These are phyloP conservation scores for Sphaerobolus stellatus DNA, from an alignment of 1,284 basidiomycete genomes.

Conservation along the genomic window DNA sequence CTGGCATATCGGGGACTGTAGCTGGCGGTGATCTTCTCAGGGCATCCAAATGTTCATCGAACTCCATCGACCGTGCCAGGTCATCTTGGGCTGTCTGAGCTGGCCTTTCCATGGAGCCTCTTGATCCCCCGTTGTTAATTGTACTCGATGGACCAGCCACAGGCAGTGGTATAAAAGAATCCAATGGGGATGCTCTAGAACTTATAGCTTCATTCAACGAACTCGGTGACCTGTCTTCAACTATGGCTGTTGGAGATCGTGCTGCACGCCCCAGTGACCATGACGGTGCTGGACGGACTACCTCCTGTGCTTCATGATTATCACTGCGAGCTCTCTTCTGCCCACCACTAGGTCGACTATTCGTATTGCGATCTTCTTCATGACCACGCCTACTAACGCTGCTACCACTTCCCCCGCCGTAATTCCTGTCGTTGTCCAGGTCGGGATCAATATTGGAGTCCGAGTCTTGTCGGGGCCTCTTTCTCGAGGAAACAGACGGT, in stretches of 20 bases:
- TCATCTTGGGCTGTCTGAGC: constrained; percentile 6
- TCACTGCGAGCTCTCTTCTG: constrained; percentile 8
- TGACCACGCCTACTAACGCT: constrained; percentile 5
- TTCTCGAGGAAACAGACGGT: neutral
- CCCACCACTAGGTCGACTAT: constrained; percentile 3
- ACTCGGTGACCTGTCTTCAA: too few relatives aligned
- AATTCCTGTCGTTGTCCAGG: constrained; percentile 8
- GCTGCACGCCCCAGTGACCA: too few relatives aligned
- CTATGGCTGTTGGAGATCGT: too few relatives aligned
- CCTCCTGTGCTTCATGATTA: constrained; percentile 7
- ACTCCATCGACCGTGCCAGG: constrained; percentile 12
- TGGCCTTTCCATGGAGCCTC: neutral
- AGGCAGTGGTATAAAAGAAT: constrained; percentile 8
- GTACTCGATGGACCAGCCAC: too few relatives aligned
- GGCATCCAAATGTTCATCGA: constrained; percentile 11
- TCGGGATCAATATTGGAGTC: constrained; percentile 3
- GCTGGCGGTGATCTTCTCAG: constrained; percentile 7
- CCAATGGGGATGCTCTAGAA: neutral
- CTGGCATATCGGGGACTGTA: too few relatives aligned
- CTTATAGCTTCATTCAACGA: neutral
- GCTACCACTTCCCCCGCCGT: constrained; percentile 3
- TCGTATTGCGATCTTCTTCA: constrained; percentile 12
- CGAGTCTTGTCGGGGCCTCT: constrained; percentile 10
- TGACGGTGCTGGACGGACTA: neutral
- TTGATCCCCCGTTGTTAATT: neutral